Conservation (phyloP, 2,329 filamentous ascomycete species). For the Blastomyces gilchristii region DNA sequence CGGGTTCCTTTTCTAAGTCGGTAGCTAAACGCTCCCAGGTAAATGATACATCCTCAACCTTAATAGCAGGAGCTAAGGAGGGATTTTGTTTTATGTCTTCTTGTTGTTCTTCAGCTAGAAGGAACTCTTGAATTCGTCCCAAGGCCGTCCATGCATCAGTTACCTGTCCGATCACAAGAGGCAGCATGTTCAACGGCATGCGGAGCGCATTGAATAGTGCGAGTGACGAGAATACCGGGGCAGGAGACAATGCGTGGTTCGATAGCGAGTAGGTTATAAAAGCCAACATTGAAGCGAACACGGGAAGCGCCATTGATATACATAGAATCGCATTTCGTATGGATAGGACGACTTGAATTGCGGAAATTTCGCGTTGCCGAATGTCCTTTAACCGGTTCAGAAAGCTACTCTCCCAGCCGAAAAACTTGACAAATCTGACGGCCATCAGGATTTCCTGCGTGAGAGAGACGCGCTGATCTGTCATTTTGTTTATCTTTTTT, state of each 20-base stretch:
- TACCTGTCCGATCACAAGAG: conserved; percentile 76
- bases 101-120: conserved; percentile 72
- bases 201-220: conserved; percentile 88
- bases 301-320: conserved; percentile 70
- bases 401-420: conserved; percentile 89
- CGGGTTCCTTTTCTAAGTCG: conserved; percentile 13
- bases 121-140: conserved; percentile 75
- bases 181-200: conserved; percentile 79
- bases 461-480: conserved; percentile 79
- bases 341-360: conserved; percentile 73
- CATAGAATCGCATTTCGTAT: conserved; percentile 80
- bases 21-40: conserved; percentile 61
- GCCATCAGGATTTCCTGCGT: conserved; percentile 88
- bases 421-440: conserved; percentile 91
- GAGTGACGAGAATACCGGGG: conserved; percentile 80
- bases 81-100: conserved; percentile 56
- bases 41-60: conserved; percentile 63
- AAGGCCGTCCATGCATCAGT: conserved; percentile 83
- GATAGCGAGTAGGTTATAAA: conserved; percentile 70
- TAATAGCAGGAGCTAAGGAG: conserved; percentile 48
- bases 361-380: conserved; percentile 63
- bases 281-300: conserved; percentile 89
- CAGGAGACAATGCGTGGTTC: conserved; percentile 59
- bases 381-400: conserved; percentile 64
- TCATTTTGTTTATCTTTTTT: conserved; percentile 79